Percentiles rank a stretch among this genome's conserved stretches.
These are phyloP conservation scores for Plasmodium blacklocki DNA, from an alignment of 169 alveolate genomes.

Conservation along the genomic window DNA sequence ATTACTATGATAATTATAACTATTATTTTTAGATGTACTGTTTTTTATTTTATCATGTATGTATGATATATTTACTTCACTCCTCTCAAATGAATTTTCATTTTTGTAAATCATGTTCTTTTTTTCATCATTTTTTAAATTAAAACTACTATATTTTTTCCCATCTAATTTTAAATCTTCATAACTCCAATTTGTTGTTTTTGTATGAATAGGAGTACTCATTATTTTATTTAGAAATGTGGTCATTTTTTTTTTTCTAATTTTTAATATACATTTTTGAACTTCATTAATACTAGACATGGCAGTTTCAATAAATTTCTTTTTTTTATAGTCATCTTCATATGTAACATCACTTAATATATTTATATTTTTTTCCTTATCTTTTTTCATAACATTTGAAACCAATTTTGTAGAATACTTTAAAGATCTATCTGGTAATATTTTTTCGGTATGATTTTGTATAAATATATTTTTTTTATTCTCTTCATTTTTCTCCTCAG, in stretches of 20 bases:
- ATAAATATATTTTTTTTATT: background rate
- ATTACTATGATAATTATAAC: too few relatives aligned
- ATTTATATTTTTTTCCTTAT: conserved; percentile 8
- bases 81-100: too few relatives aligned
- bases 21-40: too few relatives aligned
- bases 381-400: conserved; percentile 2
- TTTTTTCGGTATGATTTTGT: background rate
- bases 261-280: conserved; percentile 53
- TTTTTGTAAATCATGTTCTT: too few relatives aligned
- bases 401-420: background rate
- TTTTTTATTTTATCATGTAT: too few relatives aligned
- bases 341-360: conserved; percentile 12
- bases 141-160: too few relatives aligned
- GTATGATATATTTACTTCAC: too few relatives aligned
- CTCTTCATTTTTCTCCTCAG: background rate
- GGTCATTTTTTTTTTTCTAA: conserved; percentile 43
- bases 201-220: background rate
- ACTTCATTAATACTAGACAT: conserved; percentile 72
- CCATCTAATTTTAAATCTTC: too few relatives aligned
- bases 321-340: conserved; percentile 17
- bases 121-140: too few relatives aligned
- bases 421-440: background rate
- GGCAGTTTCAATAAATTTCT: conserved; percentile 51
- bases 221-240: conserved; percentile 54
- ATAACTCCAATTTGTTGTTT: too few relatives aligned